phyloP scores from a whole-genome alignment of 768 basidiomycete genomes.

The Kwoniella sp. region DNA sequence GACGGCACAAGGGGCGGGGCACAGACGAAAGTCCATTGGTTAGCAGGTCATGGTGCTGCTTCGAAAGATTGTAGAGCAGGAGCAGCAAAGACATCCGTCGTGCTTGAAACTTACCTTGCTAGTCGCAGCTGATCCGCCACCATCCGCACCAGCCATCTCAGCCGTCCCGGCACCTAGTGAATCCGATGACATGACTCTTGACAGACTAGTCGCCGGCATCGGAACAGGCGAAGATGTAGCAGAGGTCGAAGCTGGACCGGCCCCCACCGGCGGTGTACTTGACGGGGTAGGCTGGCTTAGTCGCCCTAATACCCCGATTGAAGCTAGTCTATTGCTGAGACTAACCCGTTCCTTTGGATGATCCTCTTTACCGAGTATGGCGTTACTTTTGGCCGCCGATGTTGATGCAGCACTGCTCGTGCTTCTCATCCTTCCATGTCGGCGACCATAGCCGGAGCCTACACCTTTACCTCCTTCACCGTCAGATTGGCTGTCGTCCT shows the following conservation, averaged over 20 bases:
- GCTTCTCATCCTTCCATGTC: conserved; percentile 10
- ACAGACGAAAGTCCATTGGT: too few species aligned
- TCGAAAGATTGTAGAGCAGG: too few species aligned
- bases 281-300: conserved; percentile 25
- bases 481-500: conserved; percentile 5
- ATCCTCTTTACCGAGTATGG: conserved; percentile 24
- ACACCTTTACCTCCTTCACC: conserved; percentile 3
- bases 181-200: background rate
- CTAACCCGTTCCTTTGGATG: conserved; percentile 63
- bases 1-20: too few species aligned
- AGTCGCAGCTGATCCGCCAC: background rate
- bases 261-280: conserved; percentile 11
- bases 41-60: too few species aligned
- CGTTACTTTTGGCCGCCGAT: background rate
- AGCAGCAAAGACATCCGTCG: too few species aligned
- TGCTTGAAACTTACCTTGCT: conserved; percentile 34
- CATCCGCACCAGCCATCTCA: conserved; percentile 46
- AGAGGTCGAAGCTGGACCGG: conserved; percentile 41
- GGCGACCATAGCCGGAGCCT: background rate
- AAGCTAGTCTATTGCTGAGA: conserved; percentile 78
- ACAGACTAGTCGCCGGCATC: conserved; percentile 58
- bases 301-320: conserved; percentile 61
- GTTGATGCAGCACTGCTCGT: conserved; percentile 38
- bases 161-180: conserved; percentile 57
- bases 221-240: conserved; percentile 68